Evolutionary conservation across 345 rosid genomes (phyloP).

Genomic region (Cardamine occulta): DNA sequence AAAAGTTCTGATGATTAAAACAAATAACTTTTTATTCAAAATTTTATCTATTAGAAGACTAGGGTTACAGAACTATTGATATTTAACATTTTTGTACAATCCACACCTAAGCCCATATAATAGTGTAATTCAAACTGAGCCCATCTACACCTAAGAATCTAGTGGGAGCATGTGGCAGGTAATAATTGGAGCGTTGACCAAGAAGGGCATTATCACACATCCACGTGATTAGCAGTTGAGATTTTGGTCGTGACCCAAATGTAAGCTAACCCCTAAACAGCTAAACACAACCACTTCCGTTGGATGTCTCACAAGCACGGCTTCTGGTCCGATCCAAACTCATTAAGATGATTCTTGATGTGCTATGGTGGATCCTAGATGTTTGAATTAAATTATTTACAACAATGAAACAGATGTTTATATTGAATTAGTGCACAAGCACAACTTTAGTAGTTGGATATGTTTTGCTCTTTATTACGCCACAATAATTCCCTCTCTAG

Average conservation of each 20-base stretch:
- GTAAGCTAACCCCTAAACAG: slow-evolving; percentile 12
- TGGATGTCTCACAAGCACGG: slow-evolving; percentile 26
- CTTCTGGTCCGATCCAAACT: background rate
- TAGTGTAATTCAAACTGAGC: background rate
- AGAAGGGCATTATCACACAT: background rate
- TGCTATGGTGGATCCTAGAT: slow-evolving; percentile 9
- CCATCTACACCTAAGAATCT: background rate
- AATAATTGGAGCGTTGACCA: background rate
- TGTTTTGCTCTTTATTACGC: slow-evolving; percentile 16
- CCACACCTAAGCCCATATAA: background rate
- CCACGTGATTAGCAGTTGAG: slow-evolving; percentile 32
- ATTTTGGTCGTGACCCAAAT: slow-evolving; percentile 23
- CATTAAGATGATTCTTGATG: background rate
- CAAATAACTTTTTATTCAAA: background rate
- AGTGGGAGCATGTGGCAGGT: background rate
- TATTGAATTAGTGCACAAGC: slow-evolving; percentile 13
- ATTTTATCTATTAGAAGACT: background rate
- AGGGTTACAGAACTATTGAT: background rate
- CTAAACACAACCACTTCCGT: slow-evolving; percentile 26
- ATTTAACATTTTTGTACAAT: background rate
- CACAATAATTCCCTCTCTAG: background rate
- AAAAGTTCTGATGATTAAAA: too few relatives aligned
- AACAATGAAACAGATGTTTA: slow-evolving; percentile 15
- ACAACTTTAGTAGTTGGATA: slow-evolving; percentile 27
- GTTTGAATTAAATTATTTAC: background rate